Conservation (phyloP, 305 asterid species). For the Fraxinus xanthoxyloides region DNA sequence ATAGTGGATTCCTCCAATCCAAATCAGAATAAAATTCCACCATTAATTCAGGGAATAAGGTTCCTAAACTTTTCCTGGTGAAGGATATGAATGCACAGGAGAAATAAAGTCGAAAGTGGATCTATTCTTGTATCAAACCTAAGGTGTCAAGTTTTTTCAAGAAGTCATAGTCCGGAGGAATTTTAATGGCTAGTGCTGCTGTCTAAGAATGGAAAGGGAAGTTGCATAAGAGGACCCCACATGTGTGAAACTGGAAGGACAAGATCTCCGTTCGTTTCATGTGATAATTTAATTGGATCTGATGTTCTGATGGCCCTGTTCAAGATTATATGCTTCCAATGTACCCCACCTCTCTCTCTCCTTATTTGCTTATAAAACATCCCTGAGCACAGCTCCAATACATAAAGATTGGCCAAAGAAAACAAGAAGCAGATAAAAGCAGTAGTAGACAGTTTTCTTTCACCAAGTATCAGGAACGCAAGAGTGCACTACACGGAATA, state of each 20-base stretch:
- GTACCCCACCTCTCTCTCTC: constrained; percentile 18
- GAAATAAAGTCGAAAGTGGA: constrained; percentile 39
- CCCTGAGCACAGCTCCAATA: constrained; percentile 32
- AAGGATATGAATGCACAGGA: constrained; percentile 44
- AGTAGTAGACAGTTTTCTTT: constrained; percentile 29
- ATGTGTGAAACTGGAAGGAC: constrained; percentile 47
- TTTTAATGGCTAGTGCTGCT: constrained; percentile 37
- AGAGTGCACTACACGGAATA: constrained; percentile 24
- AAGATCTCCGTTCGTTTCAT: constrained; percentile 38
- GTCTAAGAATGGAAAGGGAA: constrained; percentile 41
- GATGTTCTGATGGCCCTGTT: constrained; percentile 44
- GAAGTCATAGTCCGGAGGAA: constrained; percentile 48
- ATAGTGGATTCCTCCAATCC: constrained; percentile 75
- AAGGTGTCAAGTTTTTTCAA: constrained; percentile 49
- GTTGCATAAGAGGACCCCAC: constrained; percentile 54
- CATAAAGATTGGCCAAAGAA: constrained; percentile 33
- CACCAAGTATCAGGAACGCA: constrained; percentile 26
- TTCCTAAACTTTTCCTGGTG: constrained; percentile 52
- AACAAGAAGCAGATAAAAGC: constrained; percentile 11
- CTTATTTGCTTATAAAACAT: constrained; percentile 59
- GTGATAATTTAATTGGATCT: constrained; percentile 57
- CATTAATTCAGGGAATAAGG: constrained; percentile 64
- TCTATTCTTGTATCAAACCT: constrained; percentile 68
- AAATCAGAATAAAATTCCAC: constrained; percentile 41
- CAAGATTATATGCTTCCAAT: constrained; percentile 80